These are phyloP conservation scores for Phlyctochytrium arcticum DNA, from an alignment of 192 early-diverging fungal genomes.

Conservation along the genomic window DNA sequence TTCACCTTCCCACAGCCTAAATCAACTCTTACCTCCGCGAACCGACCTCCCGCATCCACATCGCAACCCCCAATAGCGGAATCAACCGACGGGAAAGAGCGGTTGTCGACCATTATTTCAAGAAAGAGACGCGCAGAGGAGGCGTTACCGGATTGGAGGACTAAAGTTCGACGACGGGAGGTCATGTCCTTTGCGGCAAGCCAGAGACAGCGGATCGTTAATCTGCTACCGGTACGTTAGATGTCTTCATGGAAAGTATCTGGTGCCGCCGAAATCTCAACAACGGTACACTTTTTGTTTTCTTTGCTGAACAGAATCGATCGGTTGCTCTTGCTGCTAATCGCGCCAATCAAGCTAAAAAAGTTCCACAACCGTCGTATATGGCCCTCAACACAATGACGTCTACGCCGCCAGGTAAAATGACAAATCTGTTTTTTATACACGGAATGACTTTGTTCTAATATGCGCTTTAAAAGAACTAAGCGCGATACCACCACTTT, in stretches of 20 bases:
- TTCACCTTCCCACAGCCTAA: neutral
- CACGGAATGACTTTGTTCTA: too few species aligned
- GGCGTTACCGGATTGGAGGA: constrained; percentile 17
- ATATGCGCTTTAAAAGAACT: neutral
- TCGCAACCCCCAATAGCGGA: neutral
- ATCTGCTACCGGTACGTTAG: constrained; percentile 13
- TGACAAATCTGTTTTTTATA: too few species aligned
- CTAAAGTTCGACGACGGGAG: constrained; percentile 16
- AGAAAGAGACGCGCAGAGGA: neutral
- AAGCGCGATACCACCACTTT: neutral
- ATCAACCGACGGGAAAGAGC: too few species aligned
- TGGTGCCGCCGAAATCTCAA: neutral
- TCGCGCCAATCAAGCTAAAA: neutral
- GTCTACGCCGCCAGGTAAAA: too few species aligned
- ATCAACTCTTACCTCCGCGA: neutral
- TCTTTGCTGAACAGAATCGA: neutral
- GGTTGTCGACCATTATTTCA: too few species aligned
- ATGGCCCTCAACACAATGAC: too few species aligned
- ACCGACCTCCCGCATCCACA: neutral
- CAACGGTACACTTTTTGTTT: neutral
- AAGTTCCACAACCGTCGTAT: neutral
- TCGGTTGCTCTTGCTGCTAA: neutral
- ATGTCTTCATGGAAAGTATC: too few species aligned
- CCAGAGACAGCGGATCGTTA: constrained; percentile 7
- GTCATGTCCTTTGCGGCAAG: constrained; percentile 22